A percentile compares a stretch with the other conserved stretches of the same genome.
These are phyloP conservation scores for Pyrenophora tritici-repentis DNA, from an alignment of 2,329 filamentous ascomycete genomes.

Conservation along the genomic window DNA sequence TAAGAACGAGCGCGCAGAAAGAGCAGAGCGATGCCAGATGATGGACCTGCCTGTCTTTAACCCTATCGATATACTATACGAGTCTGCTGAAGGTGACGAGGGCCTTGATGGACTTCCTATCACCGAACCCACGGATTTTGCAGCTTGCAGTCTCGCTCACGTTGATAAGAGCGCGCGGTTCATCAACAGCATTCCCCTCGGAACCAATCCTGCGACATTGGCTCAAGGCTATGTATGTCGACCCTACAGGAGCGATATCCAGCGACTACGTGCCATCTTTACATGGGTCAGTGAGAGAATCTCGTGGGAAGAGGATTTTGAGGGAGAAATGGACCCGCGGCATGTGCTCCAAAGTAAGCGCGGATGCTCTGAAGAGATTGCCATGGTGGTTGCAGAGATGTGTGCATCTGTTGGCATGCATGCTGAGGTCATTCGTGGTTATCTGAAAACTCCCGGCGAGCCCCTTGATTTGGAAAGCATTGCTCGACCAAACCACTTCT, in stretches of 20 bases:
- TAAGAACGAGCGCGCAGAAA: slow-evolving; percentile 81
- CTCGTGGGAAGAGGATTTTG: slow-evolving; percentile 92
- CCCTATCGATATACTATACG: slow-evolving; percentile 85
- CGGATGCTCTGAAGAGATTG: slow-evolving; percentile 87
- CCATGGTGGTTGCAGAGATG: slow-evolving; percentile 88
- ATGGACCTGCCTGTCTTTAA: slow-evolving; percentile 87
- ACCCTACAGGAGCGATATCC: slow-evolving; percentile 91
- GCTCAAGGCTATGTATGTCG: slow-evolving; percentile 92
- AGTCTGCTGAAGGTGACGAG: slow-evolving; percentile 87
- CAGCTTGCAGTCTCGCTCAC: slow-evolving; percentile 75
- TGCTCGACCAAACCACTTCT: slow-evolving; percentile 93
- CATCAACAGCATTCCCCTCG: slow-evolving; percentile 78
- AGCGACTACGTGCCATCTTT: slow-evolving; percentile 90
- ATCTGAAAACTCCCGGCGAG: slow-evolving; percentile 88
- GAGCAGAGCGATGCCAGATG: slow-evolving; percentile 90
- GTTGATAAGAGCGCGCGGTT: slow-evolving; percentile 97
- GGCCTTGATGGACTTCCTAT: slow-evolving; percentile 83
- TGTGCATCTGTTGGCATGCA: slow-evolving; percentile 86
- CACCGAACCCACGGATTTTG: slow-evolving; percentile 80
- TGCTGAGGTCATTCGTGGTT: slow-evolving; percentile 85
- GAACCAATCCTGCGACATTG: slow-evolving; percentile 78
- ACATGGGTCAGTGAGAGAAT: slow-evolving; percentile 97
- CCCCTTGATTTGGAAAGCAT: slow-evolving; percentile 72
- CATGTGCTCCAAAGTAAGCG: slow-evolving; percentile 83
- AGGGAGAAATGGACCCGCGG: slow-evolving; percentile 80